Percentiles rank a stretch among this genome's conserved stretches.
These are phyloP conservation scores for Plasmodium chabaudi DNA, from an alignment of 169 alveolate species.

Conservation along the genomic window DNA sequence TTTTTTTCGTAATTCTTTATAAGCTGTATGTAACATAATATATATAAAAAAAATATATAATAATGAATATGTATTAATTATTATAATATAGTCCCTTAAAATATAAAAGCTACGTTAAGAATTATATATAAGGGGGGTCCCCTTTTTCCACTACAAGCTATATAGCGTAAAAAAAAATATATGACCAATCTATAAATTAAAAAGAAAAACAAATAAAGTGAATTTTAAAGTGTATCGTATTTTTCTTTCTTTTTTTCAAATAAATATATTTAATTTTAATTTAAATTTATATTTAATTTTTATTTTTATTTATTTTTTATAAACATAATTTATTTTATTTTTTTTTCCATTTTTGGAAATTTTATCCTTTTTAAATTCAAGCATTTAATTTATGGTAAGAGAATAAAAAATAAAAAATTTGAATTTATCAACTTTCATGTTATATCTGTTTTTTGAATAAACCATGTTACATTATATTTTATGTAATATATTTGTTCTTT, in stretches of 20 bases:
- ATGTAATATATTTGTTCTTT: no score
- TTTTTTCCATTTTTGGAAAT: conserved; percentile 5
- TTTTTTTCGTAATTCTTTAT: no score
- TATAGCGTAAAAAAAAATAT: neutral
- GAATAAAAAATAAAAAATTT: neutral
- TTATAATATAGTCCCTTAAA: no score
- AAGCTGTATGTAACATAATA: no score
- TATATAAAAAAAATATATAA: no score
- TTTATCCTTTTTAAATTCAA: neutral
- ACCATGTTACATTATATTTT: no score
- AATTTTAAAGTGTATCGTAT: neutral
- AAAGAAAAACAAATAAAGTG: neutral
- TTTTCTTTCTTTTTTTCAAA: neutral
- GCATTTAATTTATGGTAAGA: conserved; percentile 45
- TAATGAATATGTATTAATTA: no score
- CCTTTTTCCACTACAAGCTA: conserved; percentile 55
- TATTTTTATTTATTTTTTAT: conserved; percentile 1
- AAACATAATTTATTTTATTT: neutral
- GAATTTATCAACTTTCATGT: no score
- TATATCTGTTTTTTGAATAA: no score
- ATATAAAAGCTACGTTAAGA: no score
- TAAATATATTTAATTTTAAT: neutral
- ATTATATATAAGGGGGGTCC: neutral
- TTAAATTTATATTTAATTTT: neutral
- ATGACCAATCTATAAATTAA: neutral